Conservation (phyloP, 768 basidiomycete genomes). For the Cystofilobasidium ferigula region DNA sequence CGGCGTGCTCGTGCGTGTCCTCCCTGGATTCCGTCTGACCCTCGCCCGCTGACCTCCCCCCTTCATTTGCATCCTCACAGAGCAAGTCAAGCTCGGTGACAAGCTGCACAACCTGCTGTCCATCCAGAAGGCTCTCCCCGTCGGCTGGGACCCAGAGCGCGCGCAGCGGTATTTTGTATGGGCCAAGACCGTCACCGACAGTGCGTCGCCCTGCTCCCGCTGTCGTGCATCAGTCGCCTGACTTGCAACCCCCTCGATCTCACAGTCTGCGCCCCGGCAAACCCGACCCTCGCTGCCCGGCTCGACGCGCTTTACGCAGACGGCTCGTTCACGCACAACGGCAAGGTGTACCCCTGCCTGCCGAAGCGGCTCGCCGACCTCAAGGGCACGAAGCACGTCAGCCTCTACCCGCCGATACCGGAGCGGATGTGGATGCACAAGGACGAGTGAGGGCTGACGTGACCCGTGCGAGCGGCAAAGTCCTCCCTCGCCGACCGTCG, state of each 20-base stretch:
- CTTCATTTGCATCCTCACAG: neutral
- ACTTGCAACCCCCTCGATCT: too few species aligned
- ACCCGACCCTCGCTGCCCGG: conserved; percentile 9
- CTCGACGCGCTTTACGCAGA: neutral
- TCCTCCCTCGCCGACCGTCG: too few species aligned
- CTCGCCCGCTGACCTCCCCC: neutral
- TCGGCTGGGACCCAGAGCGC: conserved; percentile 9
- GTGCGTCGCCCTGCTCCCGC: neutral
- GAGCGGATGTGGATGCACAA: neutral
- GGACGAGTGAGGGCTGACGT: neutral
- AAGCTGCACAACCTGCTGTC: conserved; percentile 17
- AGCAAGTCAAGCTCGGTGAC: conserved; percentile 19
- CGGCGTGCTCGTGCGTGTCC: conserved; percentile 14
- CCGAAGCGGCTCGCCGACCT: neutral
- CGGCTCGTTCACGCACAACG: conserved; percentile 2
- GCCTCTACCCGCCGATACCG: neutral
- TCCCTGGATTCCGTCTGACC: neutral
- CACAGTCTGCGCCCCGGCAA: conserved; percentile 16
- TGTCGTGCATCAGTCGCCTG: neutral
- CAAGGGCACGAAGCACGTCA: neutral
- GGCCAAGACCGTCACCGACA: conserved; percentile 18
- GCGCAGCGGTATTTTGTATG: conserved; percentile 16
- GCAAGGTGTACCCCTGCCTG: conserved; percentile 7
- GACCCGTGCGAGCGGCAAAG: too few species aligned
- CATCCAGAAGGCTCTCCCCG: conserved; percentile 18